Evolutionary conservation across 2,329 filamentous ascomycete species (phyloP), one percentile per base, ranked within the genome.

Genomic region (Cryphonectria japonica): DNA sequence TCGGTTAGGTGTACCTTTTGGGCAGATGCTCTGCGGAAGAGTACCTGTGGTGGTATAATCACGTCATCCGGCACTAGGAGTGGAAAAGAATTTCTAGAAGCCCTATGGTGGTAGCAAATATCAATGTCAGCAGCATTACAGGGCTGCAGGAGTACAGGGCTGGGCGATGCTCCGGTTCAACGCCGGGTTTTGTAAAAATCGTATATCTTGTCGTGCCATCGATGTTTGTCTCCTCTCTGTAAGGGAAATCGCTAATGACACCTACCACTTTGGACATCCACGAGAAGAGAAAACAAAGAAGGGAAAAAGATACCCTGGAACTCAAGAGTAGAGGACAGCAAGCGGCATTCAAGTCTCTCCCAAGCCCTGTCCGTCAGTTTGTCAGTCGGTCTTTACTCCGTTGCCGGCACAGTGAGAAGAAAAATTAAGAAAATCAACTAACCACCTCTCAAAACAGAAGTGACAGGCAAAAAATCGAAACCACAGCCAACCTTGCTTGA

Each of bases 1-100:
- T 69, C 43, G 54, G 68, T 22, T 8, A 22, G 37, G 66, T 59
- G 71, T 73, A 73, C 39, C 60, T 41, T 67, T 43, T 50, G 61
- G 39, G 54, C 32, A 50, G 41, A 59, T 46, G 32, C 26, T 37
- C 46, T 3, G 71, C 67, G 32, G 32, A 60, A 59, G 41, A 57
- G 62, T 73, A 72, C 72, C 63, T 67, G 4, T 8, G 54, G 29
- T 59, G 26, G 54, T 59, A 50, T n/a, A 68, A 73, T 67, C 72
- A 73, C 72, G 72, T 68, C 68, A 73, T 73, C n/a, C 39, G 60
- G 65, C 61, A 68, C 70, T 70, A 70, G 43, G 39, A 41, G 43
- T 52, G 32, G 43, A 63, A 60, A 50, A 64, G 67, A 71, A 59
- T 67, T 69, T 72, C 69, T 32, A 69, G 66, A 69, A 70, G 43